Conservation (phyloP, 2,329 filamentous ascomycete genomes). For the Orbilia blumenaviensis region DNA sequence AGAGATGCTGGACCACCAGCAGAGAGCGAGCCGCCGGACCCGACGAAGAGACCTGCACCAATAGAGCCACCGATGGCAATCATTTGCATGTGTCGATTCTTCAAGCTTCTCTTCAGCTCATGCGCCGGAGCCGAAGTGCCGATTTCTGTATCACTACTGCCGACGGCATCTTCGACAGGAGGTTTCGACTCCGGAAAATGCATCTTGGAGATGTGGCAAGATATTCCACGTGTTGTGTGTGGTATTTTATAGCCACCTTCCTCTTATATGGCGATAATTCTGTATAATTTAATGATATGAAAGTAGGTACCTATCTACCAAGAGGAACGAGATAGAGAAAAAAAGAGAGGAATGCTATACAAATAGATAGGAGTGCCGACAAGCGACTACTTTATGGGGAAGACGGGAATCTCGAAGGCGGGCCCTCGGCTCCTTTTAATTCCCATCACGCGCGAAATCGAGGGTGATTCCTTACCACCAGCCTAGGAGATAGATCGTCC, state of each 20-base stretch:
- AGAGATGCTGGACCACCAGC: slow-evolving; percentile 61
- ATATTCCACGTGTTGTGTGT: slow-evolving; percentile 28
- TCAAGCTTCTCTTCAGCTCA: slow-evolving; percentile 65
- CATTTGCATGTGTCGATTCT: slow-evolving; percentile 70
- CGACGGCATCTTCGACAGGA: slow-evolving; percentile 28
- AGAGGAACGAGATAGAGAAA: neutral
- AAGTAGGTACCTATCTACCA: too few species aligned
- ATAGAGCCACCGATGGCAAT: slow-evolving; percentile 72
- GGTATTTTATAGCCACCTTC: slow-evolving; percentile 33
- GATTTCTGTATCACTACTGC: slow-evolving; percentile 32
- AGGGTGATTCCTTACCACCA: neutral
- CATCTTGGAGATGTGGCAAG: slow-evolving; percentile 9
- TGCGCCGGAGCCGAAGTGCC: slow-evolving; percentile 11
- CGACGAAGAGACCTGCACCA: slow-evolving; percentile 72
- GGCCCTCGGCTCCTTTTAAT: slow-evolving; percentile 37
- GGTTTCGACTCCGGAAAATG: slow-evolving; percentile 47
- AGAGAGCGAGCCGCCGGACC: slow-evolving; percentile 67
- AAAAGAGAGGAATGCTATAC: neutral
- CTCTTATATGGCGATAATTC: neutral
- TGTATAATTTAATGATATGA: too few species aligned
- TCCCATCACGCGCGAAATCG: neutral
- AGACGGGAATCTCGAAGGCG: slow-evolving; percentile 24
- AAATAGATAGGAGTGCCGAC: neutral
- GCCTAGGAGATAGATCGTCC: slow-evolving; percentile 22
- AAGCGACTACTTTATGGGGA: slow-evolving; percentile 28